Base-by-base conservation (phyloP, 352 stramenopile species). In the Pythium diclinum region DNA sequence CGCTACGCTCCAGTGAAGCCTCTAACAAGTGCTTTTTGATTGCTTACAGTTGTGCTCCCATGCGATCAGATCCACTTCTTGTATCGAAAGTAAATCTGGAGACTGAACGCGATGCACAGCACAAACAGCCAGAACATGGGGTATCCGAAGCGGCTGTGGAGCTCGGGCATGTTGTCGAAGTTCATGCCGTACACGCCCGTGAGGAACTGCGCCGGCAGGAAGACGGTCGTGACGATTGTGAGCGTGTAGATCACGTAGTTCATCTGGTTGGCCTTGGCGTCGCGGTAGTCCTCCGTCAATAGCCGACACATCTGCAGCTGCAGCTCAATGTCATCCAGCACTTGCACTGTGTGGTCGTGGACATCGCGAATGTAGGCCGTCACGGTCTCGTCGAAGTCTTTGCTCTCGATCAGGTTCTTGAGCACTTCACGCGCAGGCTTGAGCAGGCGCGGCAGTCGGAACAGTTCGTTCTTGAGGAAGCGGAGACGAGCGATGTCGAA, bases 231-330 rank as follows among this genome's bases (percentile, higher is more conserved):
- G 61, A 95, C 81, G 56, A 95, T 88, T 38, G 87, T 96, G 28
- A 96, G 77, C n/a, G 83, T 93, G 75, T 96, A 96, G 58, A 97
- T 92, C 28, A 94, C 87, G 52, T 93, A 88, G 72, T 96, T 94
- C 85, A 92, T 93, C 67, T 94, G 86, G 56, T 88, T 91, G 0
- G 83, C 73, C 59, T 93, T 91, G 40, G 79, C 82, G 48, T 95
- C 86, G 10, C 88, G 83, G 61, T 92, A 91, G 56, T 95, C 85
- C 67, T 92, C 81, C 4, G 83, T 91, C 49, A 96, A 68, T 30
- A 86, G 68, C 1, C 83, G 77, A 25, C 82, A 92, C 82, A 92
- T 92, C 34, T 92, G 83, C 19, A 90, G 70, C 59, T 92, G 82
- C 21, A 89, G 76, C 47, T 94, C 82, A 44, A 93, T 95, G 59